Conservation (phyloP, 1,284 basidiomycete species). For the Puccinia polysora region DNA sequence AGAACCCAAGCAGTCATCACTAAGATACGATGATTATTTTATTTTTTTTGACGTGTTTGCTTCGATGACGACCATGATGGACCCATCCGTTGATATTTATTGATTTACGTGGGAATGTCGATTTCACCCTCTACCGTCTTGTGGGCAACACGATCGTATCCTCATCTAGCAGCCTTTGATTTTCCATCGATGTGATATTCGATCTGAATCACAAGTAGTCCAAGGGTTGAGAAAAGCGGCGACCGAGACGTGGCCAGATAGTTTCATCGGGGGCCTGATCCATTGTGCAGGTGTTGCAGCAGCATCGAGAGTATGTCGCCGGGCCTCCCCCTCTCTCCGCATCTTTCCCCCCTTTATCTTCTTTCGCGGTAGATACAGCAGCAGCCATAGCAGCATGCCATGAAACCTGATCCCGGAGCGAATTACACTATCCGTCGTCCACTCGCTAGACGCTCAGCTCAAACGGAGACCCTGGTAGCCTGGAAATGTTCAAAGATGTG, state of each 20-base stretch:
- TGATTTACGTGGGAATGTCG: too few relatives aligned
- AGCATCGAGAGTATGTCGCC: constrained; percentile 50
- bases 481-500: constrained; percentile 51
- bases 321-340: not conserved
- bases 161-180: too few relatives aligned
- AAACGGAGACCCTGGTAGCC: constrained; percentile 51
- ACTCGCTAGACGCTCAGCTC: constrained; percentile 47
- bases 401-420: not conserved
- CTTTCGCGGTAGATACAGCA: not conserved
- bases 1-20: not conserved
- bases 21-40: not conserved
- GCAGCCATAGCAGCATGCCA: not conserved
- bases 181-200: constrained; percentile 45
- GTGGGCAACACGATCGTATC: too few relatives aligned
- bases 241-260: constrained; percentile 44
- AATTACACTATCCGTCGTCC: too few relatives aligned
- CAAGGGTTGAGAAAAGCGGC: not conserved
- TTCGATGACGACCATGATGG: too few relatives aligned
- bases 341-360: not conserved
- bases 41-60: not conserved
- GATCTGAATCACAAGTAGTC: constrained; percentile 7
- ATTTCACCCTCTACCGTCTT: too few relatives aligned
- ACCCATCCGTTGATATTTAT: too few relatives aligned
- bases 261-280: constrained; percentile 51
- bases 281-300: constrained; percentile 53